A percentile compares a stretch with the other conserved stretches of the same genome.
Conservation (phyloP, 78 protist genomes). For the Cavenderia fasciculata region DNA sequence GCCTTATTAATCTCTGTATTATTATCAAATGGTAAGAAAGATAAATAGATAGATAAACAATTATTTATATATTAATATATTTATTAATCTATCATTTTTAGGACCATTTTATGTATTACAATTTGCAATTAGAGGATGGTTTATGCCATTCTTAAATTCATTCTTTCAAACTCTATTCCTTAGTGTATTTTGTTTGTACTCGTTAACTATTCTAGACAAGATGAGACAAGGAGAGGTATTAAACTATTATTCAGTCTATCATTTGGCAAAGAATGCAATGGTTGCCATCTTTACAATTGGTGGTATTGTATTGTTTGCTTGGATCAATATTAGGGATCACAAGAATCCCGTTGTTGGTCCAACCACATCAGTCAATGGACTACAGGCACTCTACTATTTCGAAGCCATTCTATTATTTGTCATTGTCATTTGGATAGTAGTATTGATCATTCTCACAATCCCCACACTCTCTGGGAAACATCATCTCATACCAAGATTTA, state of each 20-base stretch:
- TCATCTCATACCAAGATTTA: conserved; percentile 16
- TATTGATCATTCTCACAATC: conserved; percentile 34
- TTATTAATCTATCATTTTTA: not conserved
- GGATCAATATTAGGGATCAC: conserved; percentile 58
- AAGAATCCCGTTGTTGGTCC: conserved; percentile 58
- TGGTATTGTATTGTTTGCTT: conserved; percentile 31
- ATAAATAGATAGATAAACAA: not conserved
- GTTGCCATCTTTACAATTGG: conserved; percentile 8
- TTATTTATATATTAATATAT: not conserved
- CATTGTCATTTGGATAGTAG: conserved; percentile 55
- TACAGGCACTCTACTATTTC: conserved; percentile 38
- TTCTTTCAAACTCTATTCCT: conserved; percentile 28
- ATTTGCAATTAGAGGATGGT: conserved; percentile 10
- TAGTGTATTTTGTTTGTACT: conserved; percentile 39
- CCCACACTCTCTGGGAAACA: conserved; percentile 1
- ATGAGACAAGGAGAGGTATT: conserved; percentile 13
- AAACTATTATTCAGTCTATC: no score
- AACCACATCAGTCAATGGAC: conserved; percentile 27
- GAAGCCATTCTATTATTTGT: conserved; percentile 48
- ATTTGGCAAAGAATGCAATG: not conserved
- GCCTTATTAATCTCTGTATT: conserved; percentile 15
- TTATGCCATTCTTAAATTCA: conserved; percentile 63
- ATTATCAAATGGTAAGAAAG: conserved; percentile 47
- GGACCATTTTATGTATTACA: conserved; percentile 68
- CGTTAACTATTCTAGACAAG: conserved; percentile 30